A percentile compares a stretch with the other conserved stretches of the same genome.
These are phyloP conservation scores for Penicillium bialowiezense DNA, from an alignment of 495 filamentous ascomycete species.

Conservation along the genomic window DNA sequence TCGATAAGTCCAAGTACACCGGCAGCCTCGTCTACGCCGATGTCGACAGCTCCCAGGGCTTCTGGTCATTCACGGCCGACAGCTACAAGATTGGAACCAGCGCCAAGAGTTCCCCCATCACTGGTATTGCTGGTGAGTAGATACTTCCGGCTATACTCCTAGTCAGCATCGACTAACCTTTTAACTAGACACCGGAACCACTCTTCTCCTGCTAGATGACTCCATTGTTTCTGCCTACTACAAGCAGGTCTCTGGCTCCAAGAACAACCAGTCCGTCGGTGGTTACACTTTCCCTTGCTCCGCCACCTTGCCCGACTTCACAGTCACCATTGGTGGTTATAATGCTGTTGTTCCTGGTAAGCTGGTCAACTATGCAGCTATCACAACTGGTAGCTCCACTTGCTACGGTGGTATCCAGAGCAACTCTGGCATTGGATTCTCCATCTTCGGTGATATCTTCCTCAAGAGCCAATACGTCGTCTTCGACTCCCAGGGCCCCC, in stretches of 20 bases:
- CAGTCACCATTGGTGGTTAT: slow-evolving; percentile 50
- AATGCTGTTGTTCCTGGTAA: slow-evolving; percentile 42
- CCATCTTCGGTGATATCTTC: slow-evolving; percentile 75
- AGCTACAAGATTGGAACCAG: slow-evolving; percentile 58
- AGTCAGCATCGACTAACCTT: neutral
- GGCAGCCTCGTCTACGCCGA: slow-evolving; percentile 58
- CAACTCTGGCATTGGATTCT: slow-evolving; percentile 59
- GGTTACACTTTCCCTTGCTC: slow-evolving; percentile 70
- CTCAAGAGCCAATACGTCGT: slow-evolving; percentile 78
- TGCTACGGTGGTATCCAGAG: slow-evolving; percentile 67
- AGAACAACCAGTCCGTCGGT: slow-evolving; percentile 45
- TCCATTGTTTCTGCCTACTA: slow-evolving; percentile 64
- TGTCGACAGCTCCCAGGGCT: slow-evolving; percentile 61
- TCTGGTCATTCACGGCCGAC: slow-evolving; percentile 66
- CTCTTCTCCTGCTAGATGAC: slow-evolving; percentile 62
- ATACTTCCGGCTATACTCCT: neutral
- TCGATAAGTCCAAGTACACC: slow-evolving; percentile 61
- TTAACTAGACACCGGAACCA: slow-evolving; percentile 62
- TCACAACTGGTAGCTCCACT: slow-evolving; percentile 40
- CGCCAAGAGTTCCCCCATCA: slow-evolving; percentile 25
- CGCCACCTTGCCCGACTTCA: slow-evolving; percentile 59
- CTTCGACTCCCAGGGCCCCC: slow-evolving; percentile 58
- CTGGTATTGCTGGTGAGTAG: slow-evolving; percentile 38
- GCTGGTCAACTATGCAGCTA: slow-evolving; percentile 43
- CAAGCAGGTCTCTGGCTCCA: slow-evolving; percentile 48